Percentiles rank a stretch among this genome's conserved stretches.
phyloP scores from a whole-genome alignment of 2,329 filamentous ascomycete species.

The Ramularia endophylla region DNA sequence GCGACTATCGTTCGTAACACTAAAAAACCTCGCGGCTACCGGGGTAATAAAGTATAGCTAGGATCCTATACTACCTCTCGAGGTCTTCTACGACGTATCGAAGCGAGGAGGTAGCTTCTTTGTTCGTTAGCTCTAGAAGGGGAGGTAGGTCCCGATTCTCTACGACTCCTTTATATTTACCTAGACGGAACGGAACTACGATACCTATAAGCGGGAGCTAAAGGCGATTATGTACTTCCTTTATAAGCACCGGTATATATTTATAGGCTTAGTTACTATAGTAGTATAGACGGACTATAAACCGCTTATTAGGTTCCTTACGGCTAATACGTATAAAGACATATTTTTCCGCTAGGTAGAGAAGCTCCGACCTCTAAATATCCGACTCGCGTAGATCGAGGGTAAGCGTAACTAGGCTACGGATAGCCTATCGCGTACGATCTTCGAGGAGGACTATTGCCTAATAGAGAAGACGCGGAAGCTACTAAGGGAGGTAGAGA shows the following conservation, averaged over 20 bases:
- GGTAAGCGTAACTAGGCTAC: background rate
- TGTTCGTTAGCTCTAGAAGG: background rate
- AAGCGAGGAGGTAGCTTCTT: background rate
- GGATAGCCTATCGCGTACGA: background rate
- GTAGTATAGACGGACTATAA: slow-evolving; percentile 5
- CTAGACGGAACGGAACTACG: no score
- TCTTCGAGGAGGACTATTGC: background rate
- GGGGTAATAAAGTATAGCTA: slow-evolving; percentile 1
- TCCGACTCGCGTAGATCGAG: background rate
- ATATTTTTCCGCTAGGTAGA: background rate
- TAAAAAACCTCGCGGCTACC: slow-evolving; percentile 1
- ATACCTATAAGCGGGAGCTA: slow-evolving; percentile 6
- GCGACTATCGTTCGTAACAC: background rate
- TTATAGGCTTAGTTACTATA: no score
- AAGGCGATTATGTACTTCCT: slow-evolving; percentile 4
- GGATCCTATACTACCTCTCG: background rate
- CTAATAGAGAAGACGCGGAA: background rate
- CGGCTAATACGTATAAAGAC: no score
- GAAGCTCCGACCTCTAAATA: background rate
- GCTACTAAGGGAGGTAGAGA: background rate
- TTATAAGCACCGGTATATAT: no score
- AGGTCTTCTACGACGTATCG: slow-evolving; percentile 2
- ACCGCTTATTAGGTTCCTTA: slow-evolving; percentile 4
- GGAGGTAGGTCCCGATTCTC: slow-evolving; percentile 1
- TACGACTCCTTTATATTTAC: slow-evolving; percentile 5